Base-by-base conservation (phyloP, 2,329 filamentous ascomycete genomes). In the Penicillium sp. region DNA sequence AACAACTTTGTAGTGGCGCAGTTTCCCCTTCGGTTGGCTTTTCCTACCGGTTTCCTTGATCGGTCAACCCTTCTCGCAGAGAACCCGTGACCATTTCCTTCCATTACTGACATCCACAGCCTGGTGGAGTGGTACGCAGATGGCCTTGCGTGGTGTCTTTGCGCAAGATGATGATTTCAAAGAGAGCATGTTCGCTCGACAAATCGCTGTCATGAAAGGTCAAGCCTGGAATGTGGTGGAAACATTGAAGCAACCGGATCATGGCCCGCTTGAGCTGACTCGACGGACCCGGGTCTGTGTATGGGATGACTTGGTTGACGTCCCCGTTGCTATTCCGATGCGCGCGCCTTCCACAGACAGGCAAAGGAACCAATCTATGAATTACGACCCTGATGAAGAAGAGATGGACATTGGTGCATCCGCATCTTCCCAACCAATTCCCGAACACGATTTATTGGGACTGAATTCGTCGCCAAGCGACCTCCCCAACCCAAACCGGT, bases 171-270 rank as follows among this genome's bases (percentile, higher is more conserved):
- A 89, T 2, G 94, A 99, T 76, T 99, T 99, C 75, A 91, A 97
- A 73, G 94, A 99, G 78, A 89, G 91, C 76, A 99, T 99, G 94
- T 99, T 96, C 77, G 91, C 91, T n/a, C 87, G 91, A 65, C 94
- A 99, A 71, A 96, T 99, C 61, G 93, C 94, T 1, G 94, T 99
- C 58, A 96, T 99, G 91, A 99, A 99, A 77, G 94, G 94, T 12
- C 94, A 99, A 73, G 94, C 94, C 0, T 99, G 94, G 92, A 99
- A 99, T 72, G 94, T 99, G 0, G 94, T 99, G 5, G 94, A 99
- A 78, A 97, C 94, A 0, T 82, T 99, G 60, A 99, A 99, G 74
- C 90, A 90, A 19, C 82, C 86, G 0, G 94, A 97, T 70, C 93
- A 97, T 70, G 94, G 94, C 0, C 94, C 94, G 0, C 80, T 99